These are phyloP conservation scores for Delphinella strobiligena DNA, from an alignment of 2,329 filamentous ascomycete genomes.

Conservation along the genomic window DNA sequence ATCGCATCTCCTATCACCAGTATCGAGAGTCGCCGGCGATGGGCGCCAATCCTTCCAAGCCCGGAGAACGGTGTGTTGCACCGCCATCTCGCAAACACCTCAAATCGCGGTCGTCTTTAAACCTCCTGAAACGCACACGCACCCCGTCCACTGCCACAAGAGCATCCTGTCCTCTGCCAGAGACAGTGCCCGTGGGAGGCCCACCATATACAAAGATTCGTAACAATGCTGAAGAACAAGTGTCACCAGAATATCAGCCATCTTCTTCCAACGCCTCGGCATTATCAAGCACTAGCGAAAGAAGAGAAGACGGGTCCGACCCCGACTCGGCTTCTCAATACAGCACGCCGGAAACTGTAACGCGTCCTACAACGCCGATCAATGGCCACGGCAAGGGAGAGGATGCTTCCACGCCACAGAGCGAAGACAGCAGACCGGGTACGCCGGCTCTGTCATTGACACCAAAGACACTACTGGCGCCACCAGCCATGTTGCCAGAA, in stretches of 20 bases:
- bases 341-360: background rate
- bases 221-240: no score
- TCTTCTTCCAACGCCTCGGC: no score
- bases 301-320: no score
- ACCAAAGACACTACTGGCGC: constrained; percentile 6
- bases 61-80: background rate
- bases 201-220: no score
- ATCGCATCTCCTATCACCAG: no score
- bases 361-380: background rate
- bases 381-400: background rate
- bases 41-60: background rate
- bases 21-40: background rate
- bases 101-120: background rate
- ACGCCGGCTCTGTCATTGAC: constrained; percentile 7
- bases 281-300: no score
- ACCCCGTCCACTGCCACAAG: background rate
- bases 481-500: constrained; percentile 8
- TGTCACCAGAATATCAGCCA: no score
- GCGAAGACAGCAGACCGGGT: constrained; percentile 6
- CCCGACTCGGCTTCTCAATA: no score
- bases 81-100: background rate
- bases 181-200: background rate
- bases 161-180: background rate
- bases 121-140: background rate
- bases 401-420: background rate